Percentiles rank a stretch among this genome's conserved stretches.
These are phyloP conservation scores for Kokia cookei DNA, from an alignment of 441 rosid genomes.

Conservation along the genomic window DNA sequence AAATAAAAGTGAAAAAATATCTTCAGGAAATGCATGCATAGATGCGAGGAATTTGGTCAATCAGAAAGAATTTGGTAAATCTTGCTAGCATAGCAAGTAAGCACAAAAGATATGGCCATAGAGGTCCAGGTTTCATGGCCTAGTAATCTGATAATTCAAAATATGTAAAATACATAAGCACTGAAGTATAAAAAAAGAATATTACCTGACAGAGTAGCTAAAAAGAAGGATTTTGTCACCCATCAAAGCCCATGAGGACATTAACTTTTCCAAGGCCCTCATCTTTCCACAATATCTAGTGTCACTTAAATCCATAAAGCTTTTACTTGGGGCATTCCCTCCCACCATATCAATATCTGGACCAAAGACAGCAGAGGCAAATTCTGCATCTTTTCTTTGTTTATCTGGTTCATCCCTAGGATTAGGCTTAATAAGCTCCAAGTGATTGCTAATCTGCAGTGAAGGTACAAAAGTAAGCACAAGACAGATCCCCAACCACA, in stretches of 20 bases:
- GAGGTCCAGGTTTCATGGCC: background rate
- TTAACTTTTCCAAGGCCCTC: slow-evolving; percentile 78
- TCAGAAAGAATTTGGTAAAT: background rate
- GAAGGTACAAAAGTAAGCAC: background rate
- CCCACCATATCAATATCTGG: slow-evolving; percentile 74
- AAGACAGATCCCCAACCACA: slow-evolving; percentile 10
- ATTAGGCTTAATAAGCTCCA: slow-evolving; percentile 92
- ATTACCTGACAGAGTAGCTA: slow-evolving; percentile 90
- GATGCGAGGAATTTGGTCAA: background rate
- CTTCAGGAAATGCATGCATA: background rate
- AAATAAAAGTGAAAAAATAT: background rate
- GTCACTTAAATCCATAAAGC: slow-evolving; percentile 81
- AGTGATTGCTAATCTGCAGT: slow-evolving; percentile 82
- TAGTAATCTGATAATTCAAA: background rate
- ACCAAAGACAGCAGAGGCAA: slow-evolving; percentile 79
- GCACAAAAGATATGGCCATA: background rate
- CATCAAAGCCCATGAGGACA: slow-evolving; percentile 71
- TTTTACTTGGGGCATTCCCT: slow-evolving; percentile 63
- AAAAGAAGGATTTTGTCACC: slow-evolving; percentile 93
- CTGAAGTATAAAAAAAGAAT: background rate
- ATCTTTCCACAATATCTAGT: slow-evolving; percentile 90
- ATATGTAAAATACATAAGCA: background rate
- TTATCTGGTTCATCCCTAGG: slow-evolving; percentile 81
- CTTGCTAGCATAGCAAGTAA: background rate
- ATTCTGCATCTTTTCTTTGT: slow-evolving; percentile 86